Evolutionary conservation across 768 basidiomycete species (phyloP), one percentile per base, ranked within the genome.

Genomic region (Rhodotorula taiwanensis): DNA sequence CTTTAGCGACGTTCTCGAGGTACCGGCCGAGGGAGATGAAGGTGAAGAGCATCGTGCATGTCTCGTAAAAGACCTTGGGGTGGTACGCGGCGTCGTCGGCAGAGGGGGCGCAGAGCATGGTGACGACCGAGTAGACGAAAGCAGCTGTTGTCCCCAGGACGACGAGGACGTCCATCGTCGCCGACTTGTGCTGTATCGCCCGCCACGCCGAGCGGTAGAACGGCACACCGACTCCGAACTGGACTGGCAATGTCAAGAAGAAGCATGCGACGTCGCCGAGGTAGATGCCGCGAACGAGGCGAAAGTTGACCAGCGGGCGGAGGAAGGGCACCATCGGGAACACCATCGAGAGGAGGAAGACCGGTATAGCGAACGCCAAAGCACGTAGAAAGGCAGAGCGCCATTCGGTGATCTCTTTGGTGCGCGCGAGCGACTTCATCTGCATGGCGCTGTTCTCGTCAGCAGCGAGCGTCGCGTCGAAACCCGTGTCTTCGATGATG

Each of bases 151-250:
- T 98, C 54, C 94, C 95, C 39, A 98, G 81, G 77, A 92, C 88
- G 72, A 99, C 83, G 49, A 99, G 87, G 44, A 98, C 91, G 75
- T 99, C 95, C 94, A 99, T 99, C 3, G 94, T 99, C 11, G 92
- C 88, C 14, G 84, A 82, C 33, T 84, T 82, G 76, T 99, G 95
- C 74, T 83, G 88, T 55, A 98, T 78, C 8, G 92, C 84, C 76
- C 93, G 94, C 80, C 82, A 95, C 13, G 95, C 92, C 65, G 84
- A 88, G 47, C 81, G 81, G 76, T 95, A 94, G 77, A 97, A 97
- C 68, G 84, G 85, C 58, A 77, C 78, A 5, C 91, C 95, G 43
- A 98, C 80, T 84, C 88, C 94, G 72, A 91, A 89, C 74, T 98
- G 95, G 5, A 89, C 85, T 10, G 93, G 93, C 4, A 93, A 86